Evolutionary conservation across 2,329 filamentous ascomycete genomes (phyloP).

Genomic region (Paraconiothyrium brasiliense): DNA sequence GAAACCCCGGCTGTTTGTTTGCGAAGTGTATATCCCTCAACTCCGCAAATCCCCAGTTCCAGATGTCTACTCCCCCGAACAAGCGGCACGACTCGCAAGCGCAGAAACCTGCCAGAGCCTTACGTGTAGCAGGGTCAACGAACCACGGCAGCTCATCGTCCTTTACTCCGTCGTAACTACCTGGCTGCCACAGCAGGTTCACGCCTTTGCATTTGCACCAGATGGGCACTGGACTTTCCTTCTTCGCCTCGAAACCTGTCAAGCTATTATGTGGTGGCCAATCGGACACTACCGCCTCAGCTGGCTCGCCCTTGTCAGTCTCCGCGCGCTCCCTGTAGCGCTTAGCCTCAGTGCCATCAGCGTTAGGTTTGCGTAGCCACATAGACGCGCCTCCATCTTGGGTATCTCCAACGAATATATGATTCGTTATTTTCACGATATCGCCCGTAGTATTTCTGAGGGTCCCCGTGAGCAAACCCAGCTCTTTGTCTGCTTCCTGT

Average conservation of each 20-base stretch:
- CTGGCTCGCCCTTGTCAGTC: slow-evolving; percentile 18
- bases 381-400: slow-evolving; percentile 61
- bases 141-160: slow-evolving; percentile 53
- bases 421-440: slow-evolving; percentile 43
- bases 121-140: slow-evolving; percentile 56
- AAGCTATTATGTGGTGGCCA: slow-evolving; percentile 39
- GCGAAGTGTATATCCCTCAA: slow-evolving; percentile 53
- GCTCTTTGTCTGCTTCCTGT: slow-evolving; percentile 24
- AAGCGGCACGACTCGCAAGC: slow-evolving; percentile 60
- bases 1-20: slow-evolving; percentile 34
- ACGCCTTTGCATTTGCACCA: slow-evolving; percentile 61
- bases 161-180: slow-evolving; percentile 35
- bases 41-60: slow-evolving; percentile 57
- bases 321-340: slow-evolving; percentile 26
- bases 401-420: slow-evolving; percentile 62
- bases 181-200: slow-evolving; percentile 51
- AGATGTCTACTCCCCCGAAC: slow-evolving; percentile 54
- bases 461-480: slow-evolving; percentile 53
- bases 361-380: slow-evolving; percentile 55
- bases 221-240: slow-evolving; percentile 45
- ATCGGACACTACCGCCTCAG: slow-evolving; percentile 36
- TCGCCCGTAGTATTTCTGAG: slow-evolving; percentile 43
- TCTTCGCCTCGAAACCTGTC: slow-evolving; percentile 24
- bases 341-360: slow-evolving; percentile 38
- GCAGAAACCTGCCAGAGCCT: slow-evolving; percentile 53